Evolutionary conservation across 768 basidiomycete genomes (phyloP).

Genomic region (Kwoniella shandongensis): DNA sequence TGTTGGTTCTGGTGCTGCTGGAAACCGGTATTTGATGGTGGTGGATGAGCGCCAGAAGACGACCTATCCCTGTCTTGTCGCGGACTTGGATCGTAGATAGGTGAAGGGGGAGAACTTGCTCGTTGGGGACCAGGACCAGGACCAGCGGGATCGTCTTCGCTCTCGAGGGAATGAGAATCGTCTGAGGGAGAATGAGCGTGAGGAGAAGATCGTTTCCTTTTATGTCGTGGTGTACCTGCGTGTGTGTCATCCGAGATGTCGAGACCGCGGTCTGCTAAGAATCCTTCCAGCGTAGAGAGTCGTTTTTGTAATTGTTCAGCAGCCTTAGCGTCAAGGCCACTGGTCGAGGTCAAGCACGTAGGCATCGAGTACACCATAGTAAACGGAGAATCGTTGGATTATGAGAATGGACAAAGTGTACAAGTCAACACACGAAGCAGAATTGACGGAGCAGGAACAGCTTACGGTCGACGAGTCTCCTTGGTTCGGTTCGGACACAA

Average conservation of each 20-base stretch:
- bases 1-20: neutral
- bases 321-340: constrained; percentile 11
- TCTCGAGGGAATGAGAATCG: neutral
- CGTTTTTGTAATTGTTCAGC: constrained; percentile 9
- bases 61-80: constrained; percentile 7
- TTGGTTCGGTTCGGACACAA: constrained; percentile 27
- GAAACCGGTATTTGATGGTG: too few relatives aligned
- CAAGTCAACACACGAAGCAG: neutral
- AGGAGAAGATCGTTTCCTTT: neutral
- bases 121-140: too few relatives aligned
- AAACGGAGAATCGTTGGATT: too few relatives aligned
- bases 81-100: neutral
- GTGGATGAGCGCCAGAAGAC: too few relatives aligned
- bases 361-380: too few relatives aligned
- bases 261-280: constrained; percentile 17
- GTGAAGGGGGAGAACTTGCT: too few relatives aligned
- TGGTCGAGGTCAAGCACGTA: neutral
- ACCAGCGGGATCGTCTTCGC: neutral
- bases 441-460: too few relatives aligned
- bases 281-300: constrained; percentile 7
- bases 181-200: too few relatives aligned
- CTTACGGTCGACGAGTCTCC: constrained; percentile 18
- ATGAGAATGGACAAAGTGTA: too few relatives aligned
- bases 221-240: too few relatives aligned
- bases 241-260: constrained; percentile 8